These are phyloP conservation scores for Aspergillus vadensis DNA, from an alignment of 2,329 filamentous ascomycete genomes.

Conservation along the genomic window DNA sequence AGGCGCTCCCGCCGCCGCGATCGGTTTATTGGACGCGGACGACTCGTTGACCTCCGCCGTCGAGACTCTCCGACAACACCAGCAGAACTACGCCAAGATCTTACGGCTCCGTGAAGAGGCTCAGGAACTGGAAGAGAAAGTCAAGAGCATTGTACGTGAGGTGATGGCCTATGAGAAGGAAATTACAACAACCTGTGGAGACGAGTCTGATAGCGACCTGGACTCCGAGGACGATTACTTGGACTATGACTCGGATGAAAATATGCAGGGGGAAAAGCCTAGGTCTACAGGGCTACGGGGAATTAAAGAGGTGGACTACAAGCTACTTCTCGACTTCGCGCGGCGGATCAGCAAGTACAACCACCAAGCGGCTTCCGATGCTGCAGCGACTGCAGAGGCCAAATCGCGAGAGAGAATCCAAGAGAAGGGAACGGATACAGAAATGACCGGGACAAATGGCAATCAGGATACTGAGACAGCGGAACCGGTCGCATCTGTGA, in stretches of 20 bases:
- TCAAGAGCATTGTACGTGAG: conserved; percentile 45
- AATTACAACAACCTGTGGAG: conserved; percentile 37
- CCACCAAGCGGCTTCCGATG: conserved; percentile 47
- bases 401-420: conserved; percentile 22
- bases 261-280: conserved; percentile 17
- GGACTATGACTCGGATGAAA: conserved; percentile 20
- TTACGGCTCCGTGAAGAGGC: conserved; percentile 45
- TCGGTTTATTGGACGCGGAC: conserved; percentile 46
- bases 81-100: conserved; percentile 48
- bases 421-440: conserved; percentile 28
- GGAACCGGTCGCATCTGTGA: conserved; percentile 41
- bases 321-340: conserved; percentile 47
- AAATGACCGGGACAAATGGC: conserved; percentile 38
- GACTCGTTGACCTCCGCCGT: conserved; percentile 45
- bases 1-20: conserved; percentile 44
- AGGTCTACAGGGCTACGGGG: conserved; percentile 13
- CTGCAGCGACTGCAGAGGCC: conserved; percentile 32
- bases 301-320: conserved; percentile 47
- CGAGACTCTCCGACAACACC: conserved; percentile 46
- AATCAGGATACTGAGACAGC: conserved; percentile 20
- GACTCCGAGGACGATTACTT: conserved; percentile 30
- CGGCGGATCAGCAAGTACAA: conserved; percentile 52
- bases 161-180: conserved; percentile 45
- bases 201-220: conserved; percentile 37
- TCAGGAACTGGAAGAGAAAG: conserved; percentile 41